These are phyloP conservation scores for Silene latifolia DNA, from an alignment of 148 eudicot species.

Conservation along the genomic window DNA sequence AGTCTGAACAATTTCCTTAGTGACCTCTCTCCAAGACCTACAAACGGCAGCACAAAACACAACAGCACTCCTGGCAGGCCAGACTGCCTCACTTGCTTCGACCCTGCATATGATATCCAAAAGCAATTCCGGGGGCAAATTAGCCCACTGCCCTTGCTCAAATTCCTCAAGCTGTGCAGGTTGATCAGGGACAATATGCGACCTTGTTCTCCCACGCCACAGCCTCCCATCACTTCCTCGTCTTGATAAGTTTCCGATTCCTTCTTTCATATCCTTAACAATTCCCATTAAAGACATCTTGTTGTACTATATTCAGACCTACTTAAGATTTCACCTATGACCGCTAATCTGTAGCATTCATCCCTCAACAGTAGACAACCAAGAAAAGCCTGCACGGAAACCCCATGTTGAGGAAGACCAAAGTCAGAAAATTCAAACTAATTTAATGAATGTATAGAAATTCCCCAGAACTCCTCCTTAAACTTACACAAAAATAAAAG, in stretches of 20 bases:
- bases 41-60: constrained; percentile 87
- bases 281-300: constrained; percentile 78
- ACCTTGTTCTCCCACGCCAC: constrained; percentile 69
- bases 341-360: neutral
- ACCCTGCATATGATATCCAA: constrained; percentile 76
- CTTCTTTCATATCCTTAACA: constrained; percentile 75
- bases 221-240: constrained; percentile 58
- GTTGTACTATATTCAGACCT: neutral
- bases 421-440: neutral
- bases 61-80: constrained; percentile 86
- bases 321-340: constrained; percentile 14
- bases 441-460: neutral
- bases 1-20: constrained; percentile 88
- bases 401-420: neutral
- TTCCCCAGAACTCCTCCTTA: neutral
- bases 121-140: constrained; percentile 82
- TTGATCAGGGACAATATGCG: constrained; percentile 85
- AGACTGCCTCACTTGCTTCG: constrained; percentile 71
- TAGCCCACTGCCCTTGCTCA: constrained; percentile 90
- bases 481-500: too few relatives aligned
- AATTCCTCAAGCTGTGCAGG: constrained; percentile 32
- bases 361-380: neutral
- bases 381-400: neutral
- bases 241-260: constrained; percentile 64
- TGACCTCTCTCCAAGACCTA: constrained; percentile 83